Conservation (phyloP, 108 stramenopile species). For the Epithemia pelagica region DNA sequence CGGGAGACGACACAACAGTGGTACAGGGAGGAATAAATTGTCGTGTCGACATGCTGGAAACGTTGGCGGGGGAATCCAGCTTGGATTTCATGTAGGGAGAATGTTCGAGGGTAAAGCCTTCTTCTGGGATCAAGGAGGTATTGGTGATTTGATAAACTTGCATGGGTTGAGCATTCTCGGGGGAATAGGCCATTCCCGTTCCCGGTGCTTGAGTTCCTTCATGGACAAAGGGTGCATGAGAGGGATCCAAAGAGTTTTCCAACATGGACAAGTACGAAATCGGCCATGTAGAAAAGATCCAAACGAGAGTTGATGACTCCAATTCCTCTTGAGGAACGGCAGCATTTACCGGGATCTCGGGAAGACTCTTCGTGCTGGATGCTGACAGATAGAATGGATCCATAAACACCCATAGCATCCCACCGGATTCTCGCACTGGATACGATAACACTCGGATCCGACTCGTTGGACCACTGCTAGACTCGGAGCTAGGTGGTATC, state of each 20-base stretch:
- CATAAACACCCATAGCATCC: not conserved
- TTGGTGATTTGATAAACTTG: not conserved
- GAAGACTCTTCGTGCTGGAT: not conserved
- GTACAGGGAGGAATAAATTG: not conserved
- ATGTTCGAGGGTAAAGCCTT: constrained; percentile 1
- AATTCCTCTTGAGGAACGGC: not conserved
- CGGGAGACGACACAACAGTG: not conserved
- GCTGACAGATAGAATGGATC: not conserved
- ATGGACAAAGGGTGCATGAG: constrained; percentile 2
- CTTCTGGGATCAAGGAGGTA: not conserved
- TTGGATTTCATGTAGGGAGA: not conserved
- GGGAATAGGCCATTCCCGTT: not conserved
- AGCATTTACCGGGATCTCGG: not conserved
- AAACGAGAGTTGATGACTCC: not conserved
- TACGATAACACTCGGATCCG: not conserved
- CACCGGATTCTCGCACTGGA: not conserved
- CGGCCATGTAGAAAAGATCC: not conserved
- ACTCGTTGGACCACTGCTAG: not conserved
- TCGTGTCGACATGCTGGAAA: not conserved
- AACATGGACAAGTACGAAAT: constrained; percentile 3
- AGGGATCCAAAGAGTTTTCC: constrained; percentile 5
- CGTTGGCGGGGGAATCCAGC: not conserved
- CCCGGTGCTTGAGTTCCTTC: not conserved
- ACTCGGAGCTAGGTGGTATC: not conserved
- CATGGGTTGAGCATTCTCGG: not conserved